A percentile compares a stretch with the other conserved stretches of the same genome.
Evolutionary conservation across 768 basidiomycete species (phyloP).

Genomic region (Collybia sp.): DNA sequence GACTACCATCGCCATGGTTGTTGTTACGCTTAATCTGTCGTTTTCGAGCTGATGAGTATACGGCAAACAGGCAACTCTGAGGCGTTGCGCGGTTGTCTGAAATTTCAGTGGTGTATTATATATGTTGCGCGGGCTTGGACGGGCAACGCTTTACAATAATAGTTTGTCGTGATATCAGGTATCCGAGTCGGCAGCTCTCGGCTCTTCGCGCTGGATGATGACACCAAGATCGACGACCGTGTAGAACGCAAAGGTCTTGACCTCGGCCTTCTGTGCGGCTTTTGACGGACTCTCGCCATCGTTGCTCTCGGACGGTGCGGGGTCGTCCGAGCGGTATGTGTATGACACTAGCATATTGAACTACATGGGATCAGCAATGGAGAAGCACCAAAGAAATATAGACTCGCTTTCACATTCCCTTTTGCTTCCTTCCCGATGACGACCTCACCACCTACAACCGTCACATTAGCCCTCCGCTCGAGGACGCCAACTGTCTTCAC

Average conservation of each 20-base stretch:
- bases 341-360: constrained; percentile 73
- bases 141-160: too few relatives aligned
- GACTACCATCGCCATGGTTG: too few relatives aligned
- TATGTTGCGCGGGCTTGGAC: too few relatives aligned
- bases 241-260: constrained; percentile 89
- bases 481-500: constrained; percentile 72
- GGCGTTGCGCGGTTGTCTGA: too few relatives aligned
- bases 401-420: constrained; percentile 73
- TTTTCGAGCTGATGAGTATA: too few relatives aligned
- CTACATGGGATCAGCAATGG: not conserved
- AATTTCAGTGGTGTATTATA: too few relatives aligned
- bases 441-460: constrained; percentile 85
- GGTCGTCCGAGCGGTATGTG: constrained; percentile 91
- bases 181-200: constrained; percentile 21
- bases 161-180: constrained; percentile 3
- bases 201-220: constrained; percentile 59
- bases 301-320: constrained; percentile 59
- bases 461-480: constrained; percentile 87
- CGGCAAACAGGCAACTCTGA: too few relatives aligned
- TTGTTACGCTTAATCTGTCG: too few relatives aligned
- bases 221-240: constrained; percentile 76
- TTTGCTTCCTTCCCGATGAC: constrained; percentile 75
- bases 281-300: constrained; percentile 37
- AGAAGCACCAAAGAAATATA: not conserved
- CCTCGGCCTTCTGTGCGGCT: constrained; percentile 50